phyloP scores from a whole-genome alignment of 768 basidiomycete species.

The Russula sp. region DNA sequence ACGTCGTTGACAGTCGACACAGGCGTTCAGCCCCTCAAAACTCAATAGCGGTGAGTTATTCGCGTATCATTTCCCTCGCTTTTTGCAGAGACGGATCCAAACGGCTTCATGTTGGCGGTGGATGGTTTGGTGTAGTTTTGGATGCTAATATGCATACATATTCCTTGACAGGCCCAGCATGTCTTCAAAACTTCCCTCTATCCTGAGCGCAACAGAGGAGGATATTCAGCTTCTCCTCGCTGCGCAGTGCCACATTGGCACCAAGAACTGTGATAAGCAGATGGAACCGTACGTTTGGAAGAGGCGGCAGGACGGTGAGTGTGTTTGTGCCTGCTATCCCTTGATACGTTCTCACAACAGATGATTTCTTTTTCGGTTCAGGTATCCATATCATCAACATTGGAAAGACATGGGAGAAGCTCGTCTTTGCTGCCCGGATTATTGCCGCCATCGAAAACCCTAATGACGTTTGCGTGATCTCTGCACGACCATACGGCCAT shows the following conservation, averaged over 20 bases:
- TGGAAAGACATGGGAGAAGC: slow-evolving; percentile 99
- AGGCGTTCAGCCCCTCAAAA: slow-evolving; percentile 35
- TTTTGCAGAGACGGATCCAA: slow-evolving; percentile 26
- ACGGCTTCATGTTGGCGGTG: slow-evolving; percentile 29
- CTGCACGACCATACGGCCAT: slow-evolving; percentile 97
- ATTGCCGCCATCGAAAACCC: slow-evolving; percentile 98
- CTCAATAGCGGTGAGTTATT: slow-evolving; percentile 37
- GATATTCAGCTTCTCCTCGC: slow-evolving; percentile 93
- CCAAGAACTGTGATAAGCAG: slow-evolving; percentile 99
- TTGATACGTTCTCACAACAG: slow-evolving; percentile 9
- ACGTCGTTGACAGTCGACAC: slow-evolving; percentile 35
- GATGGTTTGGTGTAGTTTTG: slow-evolving; percentile 25
- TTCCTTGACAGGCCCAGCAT: slow-evolving; percentile 32
- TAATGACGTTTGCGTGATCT: slow-evolving; percentile 96
- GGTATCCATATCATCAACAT: slow-evolving; percentile 97
- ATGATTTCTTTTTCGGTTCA: slow-evolving; percentile 28
- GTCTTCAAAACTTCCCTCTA: slow-evolving; percentile 90
- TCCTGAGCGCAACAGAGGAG: slow-evolving; percentile 92
- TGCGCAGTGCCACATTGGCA: slow-evolving; percentile 95
- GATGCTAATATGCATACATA: slow-evolving; percentile 34
- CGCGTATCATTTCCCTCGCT: slow-evolving; percentile 14
- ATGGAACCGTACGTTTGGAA: slow-evolving; percentile 99
- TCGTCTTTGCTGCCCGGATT: slow-evolving; percentile 95
- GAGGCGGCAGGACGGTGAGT: slow-evolving; percentile 87
- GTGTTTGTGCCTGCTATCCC: neutral